A percentile compares a stretch with the other conserved stretches of the same genome.
Evolutionary conservation across 139 green algal genomes (phyloP).

Genomic region (Diplosphaera chodatii): DNA sequence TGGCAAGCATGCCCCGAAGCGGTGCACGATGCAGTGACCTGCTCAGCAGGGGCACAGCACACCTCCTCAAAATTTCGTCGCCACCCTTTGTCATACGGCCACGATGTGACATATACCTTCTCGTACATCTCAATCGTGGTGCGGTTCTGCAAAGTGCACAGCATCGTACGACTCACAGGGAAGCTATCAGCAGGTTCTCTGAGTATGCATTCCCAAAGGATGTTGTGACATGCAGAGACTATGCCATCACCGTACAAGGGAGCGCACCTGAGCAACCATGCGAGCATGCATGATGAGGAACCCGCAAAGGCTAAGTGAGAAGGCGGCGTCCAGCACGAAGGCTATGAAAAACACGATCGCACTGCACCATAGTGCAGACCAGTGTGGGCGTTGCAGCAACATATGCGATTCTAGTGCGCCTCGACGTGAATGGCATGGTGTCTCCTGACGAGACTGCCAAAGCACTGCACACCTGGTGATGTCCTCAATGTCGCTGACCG

Average conservation of each 20-base stretch:
- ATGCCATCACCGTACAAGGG: background rate
- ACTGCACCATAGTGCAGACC: constrained; percentile 27
- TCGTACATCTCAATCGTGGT: constrained; percentile 91
- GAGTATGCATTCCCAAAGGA: too few species aligned
- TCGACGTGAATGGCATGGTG: too few species aligned
- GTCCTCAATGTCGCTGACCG: background rate
- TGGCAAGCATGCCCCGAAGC: too few species aligned
- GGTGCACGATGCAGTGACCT: too few species aligned
- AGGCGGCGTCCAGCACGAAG: constrained; percentile 45
- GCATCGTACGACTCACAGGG: too few species aligned
- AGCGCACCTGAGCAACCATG: constrained; percentile 18
- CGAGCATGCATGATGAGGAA: constrained; percentile 78
- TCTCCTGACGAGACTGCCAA: constrained; percentile 1
- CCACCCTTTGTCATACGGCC: constrained; percentile 65
- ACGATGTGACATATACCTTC: constrained; percentile 56
- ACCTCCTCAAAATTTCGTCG: constrained; percentile 65
- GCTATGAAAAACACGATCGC: constrained; percentile 45
- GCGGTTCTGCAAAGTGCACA: constrained; percentile 37
- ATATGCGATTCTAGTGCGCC: too few species aligned
- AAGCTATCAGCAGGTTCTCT: too few species aligned
- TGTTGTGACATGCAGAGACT: too few species aligned
- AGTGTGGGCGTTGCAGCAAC: too few species aligned
- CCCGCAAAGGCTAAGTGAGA: constrained; percentile 52
- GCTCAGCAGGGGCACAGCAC: constrained; percentile 14
- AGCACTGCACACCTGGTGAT: background rate